A percentile compares a stretch with the other conserved stretches of the same genome.
phyloP scores from a whole-genome alignment of 768 basidiomycete genomes.

The Trametes punicea region DNA sequence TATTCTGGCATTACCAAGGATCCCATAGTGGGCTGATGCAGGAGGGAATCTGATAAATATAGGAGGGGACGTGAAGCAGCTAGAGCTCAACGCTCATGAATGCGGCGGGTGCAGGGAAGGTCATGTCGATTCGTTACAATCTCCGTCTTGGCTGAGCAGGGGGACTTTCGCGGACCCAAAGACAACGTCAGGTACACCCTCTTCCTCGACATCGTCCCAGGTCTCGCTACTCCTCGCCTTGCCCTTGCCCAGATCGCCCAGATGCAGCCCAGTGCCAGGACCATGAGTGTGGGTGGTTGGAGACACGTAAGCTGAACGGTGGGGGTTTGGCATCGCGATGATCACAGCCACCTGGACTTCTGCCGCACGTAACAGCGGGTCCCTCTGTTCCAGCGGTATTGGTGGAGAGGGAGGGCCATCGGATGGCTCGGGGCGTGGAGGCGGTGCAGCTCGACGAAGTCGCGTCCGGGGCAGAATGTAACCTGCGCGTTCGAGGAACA shows the following conservation, averaged over 20 bases:
- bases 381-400: conserved; percentile 14
- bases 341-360: conserved; percentile 53
- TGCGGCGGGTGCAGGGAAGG: background rate
- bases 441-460: conserved; percentile 4
- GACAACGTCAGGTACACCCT: conserved; percentile 46
- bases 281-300: background rate
- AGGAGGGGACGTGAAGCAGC: background rate
- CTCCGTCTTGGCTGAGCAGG: background rate
- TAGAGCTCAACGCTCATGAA: background rate
- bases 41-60: background rate
- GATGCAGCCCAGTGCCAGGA: background rate
- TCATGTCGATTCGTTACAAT: background rate
- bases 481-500: conserved; percentile 6
- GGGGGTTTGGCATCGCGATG: conserved; percentile 52
- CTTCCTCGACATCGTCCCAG: conserved; percentile 30
- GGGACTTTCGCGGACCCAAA: conserved; percentile 45
- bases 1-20: too few relatives aligned
- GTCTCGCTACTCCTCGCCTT: conserved; percentile 23
- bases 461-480: conserved; percentile 10
- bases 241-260: conserved; percentile 19
- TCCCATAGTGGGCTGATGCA: too few relatives aligned
- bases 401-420: conserved; percentile 1
- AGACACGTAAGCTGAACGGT: conserved; percentile 17
- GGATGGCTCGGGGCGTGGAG: conserved; percentile 3
- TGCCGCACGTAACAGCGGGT: conserved; percentile 24